Base-by-base conservation (phyloP, 2,329 filamentous ascomycete species). In the Ceratocystis cacaofunesta region DNA sequence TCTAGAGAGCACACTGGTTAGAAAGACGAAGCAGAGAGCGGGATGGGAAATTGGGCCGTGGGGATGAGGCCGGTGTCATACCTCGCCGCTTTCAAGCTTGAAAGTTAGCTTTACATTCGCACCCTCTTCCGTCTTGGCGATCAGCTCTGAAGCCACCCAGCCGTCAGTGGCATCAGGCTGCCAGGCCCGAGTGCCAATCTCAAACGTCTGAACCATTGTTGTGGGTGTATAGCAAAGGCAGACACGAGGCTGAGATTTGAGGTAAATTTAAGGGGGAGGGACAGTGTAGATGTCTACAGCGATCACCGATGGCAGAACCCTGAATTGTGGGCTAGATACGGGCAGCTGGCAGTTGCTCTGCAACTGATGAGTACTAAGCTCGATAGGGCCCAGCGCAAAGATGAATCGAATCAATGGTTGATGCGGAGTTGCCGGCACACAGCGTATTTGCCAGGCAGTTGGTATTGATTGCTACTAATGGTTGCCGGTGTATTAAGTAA, bases 121-220 rank as follows among this genome's bases (percentile, higher is more conserved):
- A 68, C 91, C 94, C 73, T 94, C 82, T 70, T 90, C 79, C 66
- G 83, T 82, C 81, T 94, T 96, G 77, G 89, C 87, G 75, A 88
- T 82, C 71, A 99, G 88, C 81, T 97, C 92, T 60, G 94, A 96
- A 74, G 92, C 89, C 76, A 99, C 85, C 92, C 94, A 99, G 78
- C 94, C 94, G 78, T 99, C 92, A 68, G 89, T 89, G 75, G 85
- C 80, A 80, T 99, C 94, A 72, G 94, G 92, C 83, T 97, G 94
- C 94, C 94, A 99, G 75, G 92, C 94, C 84, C 90, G 86, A 73
- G 92, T 97, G 74, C 92, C 94, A 74, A 96, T 85, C 82, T 97
- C 92, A 79, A 95, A 97, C 75, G 85, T 90, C 78, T 95, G 89
- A 80, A 90, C 90, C 92, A 96, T 95, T 61, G 44, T 64, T 63